These are phyloP conservation scores for Tetrahymena elliotti DNA, from an alignment of 73 alveolate genomes.

Conservation along the genomic window DNA sequence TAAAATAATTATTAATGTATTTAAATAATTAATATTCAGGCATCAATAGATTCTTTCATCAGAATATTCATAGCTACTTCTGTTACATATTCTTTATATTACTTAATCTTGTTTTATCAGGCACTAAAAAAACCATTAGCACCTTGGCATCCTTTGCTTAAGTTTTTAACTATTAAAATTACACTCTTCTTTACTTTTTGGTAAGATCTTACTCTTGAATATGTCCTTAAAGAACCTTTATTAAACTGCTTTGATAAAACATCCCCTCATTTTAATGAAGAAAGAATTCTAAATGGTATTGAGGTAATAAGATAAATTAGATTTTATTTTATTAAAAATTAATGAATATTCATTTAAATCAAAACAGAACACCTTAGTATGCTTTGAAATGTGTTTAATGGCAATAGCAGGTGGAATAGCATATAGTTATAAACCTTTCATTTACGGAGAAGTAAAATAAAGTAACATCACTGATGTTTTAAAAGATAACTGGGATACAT, in stretches of 20 bases:
- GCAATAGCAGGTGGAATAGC: slow-evolving; percentile 30
- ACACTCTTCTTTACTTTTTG: slow-evolving; percentile 41
- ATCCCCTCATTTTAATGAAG: background rate
- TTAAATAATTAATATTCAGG: background rate
- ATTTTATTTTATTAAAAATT: too few species aligned
- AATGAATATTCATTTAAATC: background rate
- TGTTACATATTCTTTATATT: slow-evolving; percentile 30
- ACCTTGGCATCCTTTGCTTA: slow-evolving; percentile 34
- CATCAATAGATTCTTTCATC: background rate
- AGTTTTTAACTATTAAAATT: slow-evolving; percentile 22
- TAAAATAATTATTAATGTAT: too few species aligned
- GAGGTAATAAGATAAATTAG: background rate
- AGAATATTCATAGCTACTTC: slow-evolving; percentile 7
- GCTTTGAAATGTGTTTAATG: slow-evolving; percentile 34
- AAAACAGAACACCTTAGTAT: slow-evolving; percentile 32
- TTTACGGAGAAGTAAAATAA: background rate
- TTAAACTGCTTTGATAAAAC: slow-evolving; percentile 10
- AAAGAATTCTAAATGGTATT: slow-evolving; percentile 18
- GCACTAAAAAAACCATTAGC: slow-evolving; percentile 29
- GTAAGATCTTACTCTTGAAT: slow-evolving; percentile 4
- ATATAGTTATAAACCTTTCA: slow-evolving; percentile 11
- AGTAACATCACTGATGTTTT: slow-evolving; percentile 16
- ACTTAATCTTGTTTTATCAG: slow-evolving; percentile 23
- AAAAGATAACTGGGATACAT: slow-evolving; percentile 33
- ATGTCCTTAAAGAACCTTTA: slow-evolving; percentile 14